Percentiles rank a stretch among this genome's conserved stretches.
Conservation (phyloP, 305 asterid species). For the Solanum chacoense region DNA sequence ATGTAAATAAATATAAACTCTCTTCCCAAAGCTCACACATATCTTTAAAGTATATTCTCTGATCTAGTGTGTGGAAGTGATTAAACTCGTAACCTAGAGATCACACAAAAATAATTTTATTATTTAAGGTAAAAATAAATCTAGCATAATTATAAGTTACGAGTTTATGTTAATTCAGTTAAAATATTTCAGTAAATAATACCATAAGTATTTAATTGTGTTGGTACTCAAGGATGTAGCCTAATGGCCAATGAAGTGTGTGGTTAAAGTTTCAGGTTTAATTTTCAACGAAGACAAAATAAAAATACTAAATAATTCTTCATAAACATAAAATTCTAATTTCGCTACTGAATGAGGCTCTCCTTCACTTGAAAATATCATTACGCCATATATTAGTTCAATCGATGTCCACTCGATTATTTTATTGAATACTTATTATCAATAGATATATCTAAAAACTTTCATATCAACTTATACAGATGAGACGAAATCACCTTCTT, state of each 20-base stretch:
- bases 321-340: neutral
- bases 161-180: neutral
- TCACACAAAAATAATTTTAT: neutral
- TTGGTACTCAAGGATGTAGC: neutral
- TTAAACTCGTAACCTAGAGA: neutral
- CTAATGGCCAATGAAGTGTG: neutral
- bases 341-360: neutral
- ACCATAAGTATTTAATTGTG: neutral
- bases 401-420: neutral
- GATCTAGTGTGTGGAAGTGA: neutral
- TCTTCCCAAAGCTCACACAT: neutral
- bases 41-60: neutral
- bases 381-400: neutral
- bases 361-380: no score
- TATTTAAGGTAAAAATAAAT: fast-evolving
- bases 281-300: neutral
- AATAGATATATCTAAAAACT: no score
- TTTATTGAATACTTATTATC: neutral
- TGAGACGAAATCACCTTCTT: neutral
- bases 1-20: neutral
- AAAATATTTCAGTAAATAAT: no score
- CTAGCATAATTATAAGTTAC: neutral
- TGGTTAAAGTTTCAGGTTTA: no score
- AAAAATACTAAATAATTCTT: neutral
- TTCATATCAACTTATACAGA: no score